phyloP scores from a whole-genome alignment of 2,329 filamentous ascomycete species.

The Hymenoscyphus fructigenus region DNA sequence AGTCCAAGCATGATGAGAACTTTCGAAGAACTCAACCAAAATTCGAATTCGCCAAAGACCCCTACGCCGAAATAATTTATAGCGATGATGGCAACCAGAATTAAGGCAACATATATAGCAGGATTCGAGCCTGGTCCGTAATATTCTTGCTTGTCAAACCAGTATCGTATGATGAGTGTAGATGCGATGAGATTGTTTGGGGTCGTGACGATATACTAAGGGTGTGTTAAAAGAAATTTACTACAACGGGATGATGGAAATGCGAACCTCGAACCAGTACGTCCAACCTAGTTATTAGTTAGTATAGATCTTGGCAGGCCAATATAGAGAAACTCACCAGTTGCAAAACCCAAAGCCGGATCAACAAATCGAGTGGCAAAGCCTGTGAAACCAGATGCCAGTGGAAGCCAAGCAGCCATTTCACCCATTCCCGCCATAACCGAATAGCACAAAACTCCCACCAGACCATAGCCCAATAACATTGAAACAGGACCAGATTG shows the following conservation, averaged over 20 bases:
- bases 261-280: constrained; percentile 35
- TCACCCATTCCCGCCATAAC: constrained; percentile 82
- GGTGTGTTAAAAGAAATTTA: constrained; percentile 18
- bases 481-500: constrained; percentile 61
- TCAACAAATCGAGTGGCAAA: constrained; percentile 80
- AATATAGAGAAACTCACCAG: too few species aligned
- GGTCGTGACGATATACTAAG: constrained; percentile 78
- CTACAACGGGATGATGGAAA: not conserved
- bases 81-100: constrained; percentile 59
- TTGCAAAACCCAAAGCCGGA: constrained; percentile 75
- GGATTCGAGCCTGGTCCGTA: constrained; percentile 57
- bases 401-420: constrained; percentile 80
- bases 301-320: too few species aligned
- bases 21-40: constrained; percentile 59
- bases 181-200: constrained; percentile 82
- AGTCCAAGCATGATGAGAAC: constrained; percentile 65
- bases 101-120: constrained; percentile 75
- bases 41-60: constrained; percentile 46
- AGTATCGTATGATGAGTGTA: constrained; percentile 77
- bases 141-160: constrained; percentile 54
- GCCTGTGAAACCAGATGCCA: constrained; percentile 76
- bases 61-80: constrained; percentile 62
- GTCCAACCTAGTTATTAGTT: too few species aligned
- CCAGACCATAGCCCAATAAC: constrained; percentile 68
- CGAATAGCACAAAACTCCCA: constrained; percentile 72